These are phyloP conservation scores for Penstemon eatonii DNA, from an alignment of 257 asterid genomes.

Conservation along the genomic window DNA sequence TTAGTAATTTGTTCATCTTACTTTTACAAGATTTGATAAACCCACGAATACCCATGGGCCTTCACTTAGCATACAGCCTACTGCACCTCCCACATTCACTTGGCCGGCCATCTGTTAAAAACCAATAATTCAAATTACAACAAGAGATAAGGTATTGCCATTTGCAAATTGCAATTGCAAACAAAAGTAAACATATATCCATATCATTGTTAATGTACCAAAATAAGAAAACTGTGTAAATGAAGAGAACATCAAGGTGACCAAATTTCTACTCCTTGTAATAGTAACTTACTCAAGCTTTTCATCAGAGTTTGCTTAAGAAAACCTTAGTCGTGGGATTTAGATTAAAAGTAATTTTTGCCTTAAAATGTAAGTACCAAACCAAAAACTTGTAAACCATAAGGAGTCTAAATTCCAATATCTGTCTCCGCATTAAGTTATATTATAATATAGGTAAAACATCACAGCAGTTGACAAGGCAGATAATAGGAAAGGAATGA, in stretches of 20 bases:
- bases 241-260: not conserved
- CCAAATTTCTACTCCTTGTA: not conserved
- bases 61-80: conserved; percentile 93
- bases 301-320: conserved; percentile 7
- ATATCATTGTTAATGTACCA: not conserved
- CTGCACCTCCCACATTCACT: conserved; percentile 63
- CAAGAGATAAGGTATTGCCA: conserved; percentile 10
- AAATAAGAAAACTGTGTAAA: not conserved
- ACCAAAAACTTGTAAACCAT: not conserved
- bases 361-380: not conserved
- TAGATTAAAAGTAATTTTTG: conserved; percentile 12
- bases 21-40: conserved; percentile 83
- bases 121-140: conserved; percentile 19
- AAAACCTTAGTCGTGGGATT: not conserved
- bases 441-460: conserved; percentile 19
- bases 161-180: not conserved
- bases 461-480: not conserved
- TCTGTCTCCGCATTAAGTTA: not conserved
- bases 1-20: conserved; percentile 34
- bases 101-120: conserved; percentile 59
- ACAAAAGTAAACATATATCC: not conserved
- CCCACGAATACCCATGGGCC: conserved; percentile 98
- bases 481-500: conserved; percentile 1
- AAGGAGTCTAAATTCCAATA: not conserved
- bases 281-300: not conserved